phyloP scores from a whole-genome alignment of 331 rosid genomes.

The Prunus yedoensis region DNA sequence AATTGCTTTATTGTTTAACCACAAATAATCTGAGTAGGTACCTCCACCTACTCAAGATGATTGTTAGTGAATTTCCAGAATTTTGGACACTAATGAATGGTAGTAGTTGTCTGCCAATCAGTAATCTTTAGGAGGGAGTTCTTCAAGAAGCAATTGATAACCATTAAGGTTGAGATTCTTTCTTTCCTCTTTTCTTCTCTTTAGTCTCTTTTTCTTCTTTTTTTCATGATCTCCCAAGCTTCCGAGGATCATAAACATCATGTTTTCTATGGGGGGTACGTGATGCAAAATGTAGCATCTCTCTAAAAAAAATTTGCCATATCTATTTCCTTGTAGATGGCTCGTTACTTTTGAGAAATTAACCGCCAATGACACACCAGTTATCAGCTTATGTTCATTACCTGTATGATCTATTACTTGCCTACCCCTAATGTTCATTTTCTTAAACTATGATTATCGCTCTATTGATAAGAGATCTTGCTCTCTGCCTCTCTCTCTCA shows the following conservation, averaged over 20 bases:
- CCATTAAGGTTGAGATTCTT: neutral
- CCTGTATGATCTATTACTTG: neutral
- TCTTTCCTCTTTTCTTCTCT: neutral
- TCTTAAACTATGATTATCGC: neutral
- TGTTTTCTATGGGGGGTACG: neutral
- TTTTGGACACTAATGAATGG: neutral
- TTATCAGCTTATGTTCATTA: neutral
- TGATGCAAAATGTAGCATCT: too few species aligned
- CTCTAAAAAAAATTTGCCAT: too few species aligned
- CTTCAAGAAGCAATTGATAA: neutral
- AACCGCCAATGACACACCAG: neutral
- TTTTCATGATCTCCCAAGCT: neutral
- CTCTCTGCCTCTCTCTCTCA: neutral
- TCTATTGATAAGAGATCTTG: neutral
- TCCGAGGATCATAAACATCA: neutral
- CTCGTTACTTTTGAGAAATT: neutral
- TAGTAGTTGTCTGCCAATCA: too few species aligned
- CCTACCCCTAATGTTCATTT: neutral
- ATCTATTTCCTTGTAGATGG: too few species aligned
- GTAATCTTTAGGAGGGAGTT: neutral
- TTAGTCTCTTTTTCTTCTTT: neutral
- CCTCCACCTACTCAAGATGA: too few species aligned
- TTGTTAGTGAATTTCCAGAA: too few species aligned
- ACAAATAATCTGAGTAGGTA: too few species aligned
- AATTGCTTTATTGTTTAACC: neutral